Percentiles rank a stretch among this genome's conserved stretches.
These are phyloP conservation scores for Xylaria digitata DNA, from an alignment of 2,329 filamentous ascomycete species.

Conservation along the genomic window DNA sequence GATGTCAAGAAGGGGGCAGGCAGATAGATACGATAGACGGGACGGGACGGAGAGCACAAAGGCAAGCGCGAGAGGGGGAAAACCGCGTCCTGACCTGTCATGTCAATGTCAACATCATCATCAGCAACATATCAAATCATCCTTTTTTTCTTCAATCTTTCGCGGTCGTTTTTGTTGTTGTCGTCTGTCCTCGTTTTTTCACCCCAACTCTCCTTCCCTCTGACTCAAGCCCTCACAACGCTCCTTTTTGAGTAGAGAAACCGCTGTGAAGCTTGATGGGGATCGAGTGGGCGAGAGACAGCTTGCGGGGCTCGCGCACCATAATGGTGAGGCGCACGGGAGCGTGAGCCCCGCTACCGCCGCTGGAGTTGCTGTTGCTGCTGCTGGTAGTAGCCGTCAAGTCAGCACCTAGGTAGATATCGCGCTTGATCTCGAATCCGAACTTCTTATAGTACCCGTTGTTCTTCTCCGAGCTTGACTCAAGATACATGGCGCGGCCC, in stretches of 20 bases:
- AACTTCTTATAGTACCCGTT: conserved; percentile 78
- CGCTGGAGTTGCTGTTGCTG: conserved; percentile 18
- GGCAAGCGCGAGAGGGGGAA: conserved; percentile 14
- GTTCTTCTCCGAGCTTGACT: conserved; percentile 78
- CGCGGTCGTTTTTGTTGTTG: background rate
- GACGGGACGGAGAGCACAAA: conserved; percentile 1
- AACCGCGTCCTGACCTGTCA: conserved; percentile 29
- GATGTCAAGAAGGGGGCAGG: background rate
- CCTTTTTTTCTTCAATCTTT: background rate
- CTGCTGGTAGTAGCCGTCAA: conserved; percentile 33
- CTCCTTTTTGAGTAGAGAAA: conserved; percentile 39
- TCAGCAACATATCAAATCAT: conserved; percentile 25
- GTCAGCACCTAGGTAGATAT: conserved; percentile 65
- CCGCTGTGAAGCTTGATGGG: conserved; percentile 51
- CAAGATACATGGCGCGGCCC: conserved; percentile 77
- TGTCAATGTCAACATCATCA: conserved; percentile 36
- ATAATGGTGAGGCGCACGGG: conserved; percentile 81
- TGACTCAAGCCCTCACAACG: conserved; percentile 17
- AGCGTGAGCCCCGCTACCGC: conserved; percentile 40
- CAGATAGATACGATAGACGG: background rate
- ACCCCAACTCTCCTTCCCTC: conserved; percentile 25
- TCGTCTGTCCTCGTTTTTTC: background rate
- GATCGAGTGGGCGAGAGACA: conserved; percentile 48
- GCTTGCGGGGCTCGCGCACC: conserved; percentile 75
- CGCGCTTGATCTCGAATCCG: conserved; percentile 74